Evolutionary conservation across 345 rosid genomes (phyloP).

Genomic region (Geranium brycei): DNA sequence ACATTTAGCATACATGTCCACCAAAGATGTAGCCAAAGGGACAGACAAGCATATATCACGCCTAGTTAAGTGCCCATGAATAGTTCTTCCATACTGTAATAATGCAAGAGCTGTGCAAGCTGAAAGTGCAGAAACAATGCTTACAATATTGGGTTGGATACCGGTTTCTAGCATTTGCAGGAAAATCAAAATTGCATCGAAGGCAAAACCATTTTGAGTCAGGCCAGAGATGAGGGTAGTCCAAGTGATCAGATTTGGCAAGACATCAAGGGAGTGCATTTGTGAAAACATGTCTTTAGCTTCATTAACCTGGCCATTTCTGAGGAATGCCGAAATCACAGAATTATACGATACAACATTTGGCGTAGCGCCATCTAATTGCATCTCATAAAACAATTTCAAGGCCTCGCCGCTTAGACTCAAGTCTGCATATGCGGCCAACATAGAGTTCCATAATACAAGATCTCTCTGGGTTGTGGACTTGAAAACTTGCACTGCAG

Average conservation of each 20-base stretch:
- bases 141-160: slow-evolving; percentile 28
- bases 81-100: slow-evolving; percentile 33
- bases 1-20: slow-evolving; percentile 61
- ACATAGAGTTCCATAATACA: slow-evolving; percentile 49
- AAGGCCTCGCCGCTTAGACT: slow-evolving; percentile 45
- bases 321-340: slow-evolving; percentile 40
- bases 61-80: slow-evolving; percentile 45
- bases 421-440: slow-evolving; percentile 50
- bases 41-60: slow-evolving; percentile 18
- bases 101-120: slow-evolving; percentile 32
- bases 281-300: slow-evolving; percentile 49
- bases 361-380: slow-evolving; percentile 47
- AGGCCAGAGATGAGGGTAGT: slow-evolving; percentile 51
- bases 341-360: slow-evolving; percentile 60
- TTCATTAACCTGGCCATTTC: slow-evolving; percentile 35
- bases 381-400: slow-evolving; percentile 67
- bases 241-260: slow-evolving; percentile 42
- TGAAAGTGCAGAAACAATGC: slow-evolving; percentile 37
- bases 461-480: slow-evolving; percentile 31
- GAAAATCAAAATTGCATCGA: slow-evolving; percentile 32
- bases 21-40: slow-evolving; percentile 33
- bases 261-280: slow-evolving; percentile 39
- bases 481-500: slow-evolving; percentile 41
- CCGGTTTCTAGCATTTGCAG: slow-evolving; percentile 46
- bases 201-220: slow-evolving; percentile 29